A percentile compares a stretch with the other conserved stretches of the same genome.
These are phyloP conservation scores for Thalassiosira ordinaria DNA, from an alignment of 352 stramenopile genomes.

Conservation along the genomic window DNA sequence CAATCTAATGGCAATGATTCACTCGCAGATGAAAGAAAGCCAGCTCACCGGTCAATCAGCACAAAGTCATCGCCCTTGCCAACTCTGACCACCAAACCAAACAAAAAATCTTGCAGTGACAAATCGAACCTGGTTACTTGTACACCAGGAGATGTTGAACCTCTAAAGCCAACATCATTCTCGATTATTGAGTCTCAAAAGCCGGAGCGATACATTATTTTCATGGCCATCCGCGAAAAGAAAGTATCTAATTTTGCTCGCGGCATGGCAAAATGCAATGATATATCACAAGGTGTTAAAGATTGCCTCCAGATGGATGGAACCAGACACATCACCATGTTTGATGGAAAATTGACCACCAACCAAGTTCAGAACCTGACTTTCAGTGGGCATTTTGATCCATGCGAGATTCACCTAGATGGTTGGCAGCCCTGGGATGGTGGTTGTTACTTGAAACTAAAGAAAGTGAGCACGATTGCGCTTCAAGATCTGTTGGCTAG, in stretches of 20 bases:
- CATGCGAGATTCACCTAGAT: constrained; percentile 13
- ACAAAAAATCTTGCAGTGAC: neutral
- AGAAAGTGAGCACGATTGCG: neutral
- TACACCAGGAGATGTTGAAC: neutral
- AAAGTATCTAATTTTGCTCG: constrained; percentile 12
- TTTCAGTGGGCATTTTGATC: constrained; percentile 7
- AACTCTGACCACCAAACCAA: neutral
- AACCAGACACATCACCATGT: constrained; percentile 34
- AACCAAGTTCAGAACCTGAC: constrained; percentile 10
- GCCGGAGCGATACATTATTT: constrained; percentile 22
- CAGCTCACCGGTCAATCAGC: neutral
- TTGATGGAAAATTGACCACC: constrained; percentile 10
- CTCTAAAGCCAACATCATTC: constrained; percentile 10
- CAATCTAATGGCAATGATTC: neutral
- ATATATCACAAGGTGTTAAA: neutral
- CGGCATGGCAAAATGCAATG: constrained; percentile 16
- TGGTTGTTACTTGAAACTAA: constrained; percentile 26
- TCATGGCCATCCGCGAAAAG: constrained; percentile 25
- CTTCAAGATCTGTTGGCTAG: constrained; percentile 10
- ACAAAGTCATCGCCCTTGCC: neutral
- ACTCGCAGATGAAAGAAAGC: neutral
- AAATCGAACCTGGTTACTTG: neutral
- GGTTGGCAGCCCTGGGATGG: constrained; percentile 18
- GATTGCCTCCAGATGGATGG: constrained; percentile 24
- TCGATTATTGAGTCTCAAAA: neutral